A percentile compares a stretch with the other conserved stretches of the same genome.
These are phyloP conservation scores for Kodamaea suecica DNA, from an alignment of 1,139 yeast species.

Conservation along the genomic window DNA sequence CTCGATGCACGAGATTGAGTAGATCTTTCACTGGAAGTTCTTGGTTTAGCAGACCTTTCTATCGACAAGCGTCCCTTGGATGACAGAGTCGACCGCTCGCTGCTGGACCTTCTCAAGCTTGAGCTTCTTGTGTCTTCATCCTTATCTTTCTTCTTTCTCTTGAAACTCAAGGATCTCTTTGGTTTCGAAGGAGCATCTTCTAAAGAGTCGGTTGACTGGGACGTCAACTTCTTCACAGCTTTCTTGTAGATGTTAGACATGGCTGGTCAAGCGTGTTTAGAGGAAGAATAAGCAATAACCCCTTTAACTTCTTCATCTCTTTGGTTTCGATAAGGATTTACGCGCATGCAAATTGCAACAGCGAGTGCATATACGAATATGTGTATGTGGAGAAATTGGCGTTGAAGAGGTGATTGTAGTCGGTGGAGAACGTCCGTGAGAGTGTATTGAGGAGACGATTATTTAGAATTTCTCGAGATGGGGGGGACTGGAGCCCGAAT, in stretches of 20 bases:
- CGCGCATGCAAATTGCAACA: no score
- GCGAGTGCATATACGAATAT: no score
- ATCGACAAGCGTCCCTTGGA: slow-evolving; percentile 2
- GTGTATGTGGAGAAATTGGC: no score
- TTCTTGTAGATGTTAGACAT: slow-evolving; percentile 12
- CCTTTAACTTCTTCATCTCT: not conserved
- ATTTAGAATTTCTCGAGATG: no score
- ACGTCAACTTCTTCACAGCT: slow-evolving; percentile 12
- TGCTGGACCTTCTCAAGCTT: not conserved
- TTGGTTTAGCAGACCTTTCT: slow-evolving; percentile 4
- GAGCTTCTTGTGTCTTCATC: slow-evolving; percentile 2
- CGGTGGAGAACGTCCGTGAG: no score
- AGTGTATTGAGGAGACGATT: no score
- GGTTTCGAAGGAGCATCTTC: slow-evolving; percentile 10
- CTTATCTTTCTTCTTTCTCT: slow-evolving; percentile 6
- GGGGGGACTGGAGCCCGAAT: no score
- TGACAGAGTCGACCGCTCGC: slow-evolving; percentile 2
- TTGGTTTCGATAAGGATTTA: no score
- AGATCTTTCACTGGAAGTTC: slow-evolving; percentile 7
- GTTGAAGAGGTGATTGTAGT: no score
- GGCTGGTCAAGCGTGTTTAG: not conserved
- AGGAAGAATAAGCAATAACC: not conserved
- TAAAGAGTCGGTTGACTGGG: slow-evolving; percentile 4
- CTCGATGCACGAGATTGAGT: no score
- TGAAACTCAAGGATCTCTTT: slow-evolving; percentile 13